phyloP scores from a whole-genome alignment of 768 basidiomycete genomes.

The Lyophyllum atratum region DNA sequence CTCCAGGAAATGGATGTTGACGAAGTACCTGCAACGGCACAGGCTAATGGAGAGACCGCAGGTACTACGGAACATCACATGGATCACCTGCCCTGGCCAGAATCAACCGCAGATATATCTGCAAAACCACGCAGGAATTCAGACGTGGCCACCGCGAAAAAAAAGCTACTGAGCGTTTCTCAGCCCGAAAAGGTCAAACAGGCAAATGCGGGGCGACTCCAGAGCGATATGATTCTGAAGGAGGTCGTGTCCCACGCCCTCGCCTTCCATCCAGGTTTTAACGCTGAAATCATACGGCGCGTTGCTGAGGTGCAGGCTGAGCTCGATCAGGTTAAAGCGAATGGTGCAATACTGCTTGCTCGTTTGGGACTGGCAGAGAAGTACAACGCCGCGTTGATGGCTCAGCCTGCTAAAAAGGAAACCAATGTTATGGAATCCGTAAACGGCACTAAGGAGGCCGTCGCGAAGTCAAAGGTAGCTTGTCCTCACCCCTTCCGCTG shows the following conservation, averaged over 20 bases:
- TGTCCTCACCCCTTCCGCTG: not conserved
- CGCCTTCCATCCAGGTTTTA: not conserved
- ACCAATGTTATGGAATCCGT: not conserved
- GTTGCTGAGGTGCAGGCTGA: not conserved
- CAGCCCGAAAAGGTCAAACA: too few relatives aligned
- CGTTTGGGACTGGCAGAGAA: not conserved
- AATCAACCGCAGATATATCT: too few relatives aligned
- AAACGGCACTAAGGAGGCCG: not conserved
- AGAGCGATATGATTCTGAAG: too few relatives aligned
- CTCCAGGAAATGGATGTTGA: not conserved
- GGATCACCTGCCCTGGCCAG: too few relatives aligned
- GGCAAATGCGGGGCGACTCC: too few relatives aligned
- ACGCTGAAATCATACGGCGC: not conserved
- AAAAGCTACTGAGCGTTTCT: too few relatives aligned
- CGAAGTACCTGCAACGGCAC: not conserved
- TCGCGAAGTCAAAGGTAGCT: not conserved
- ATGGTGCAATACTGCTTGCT: not conserved
- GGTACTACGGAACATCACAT: not conserved
- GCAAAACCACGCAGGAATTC: too few relatives aligned
- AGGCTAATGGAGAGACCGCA: not conserved
- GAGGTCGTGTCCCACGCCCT: too few relatives aligned
- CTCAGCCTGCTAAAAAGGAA: not conserved
- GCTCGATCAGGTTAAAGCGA: not conserved
- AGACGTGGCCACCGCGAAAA: too few relatives aligned
- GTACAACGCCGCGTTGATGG: not conserved